A percentile compares a stretch with the other conserved stretches of the same genome.
phyloP scores from a whole-genome alignment of 2,329 filamentous ascomycete genomes.

The Diaporthe australafricana region DNA sequence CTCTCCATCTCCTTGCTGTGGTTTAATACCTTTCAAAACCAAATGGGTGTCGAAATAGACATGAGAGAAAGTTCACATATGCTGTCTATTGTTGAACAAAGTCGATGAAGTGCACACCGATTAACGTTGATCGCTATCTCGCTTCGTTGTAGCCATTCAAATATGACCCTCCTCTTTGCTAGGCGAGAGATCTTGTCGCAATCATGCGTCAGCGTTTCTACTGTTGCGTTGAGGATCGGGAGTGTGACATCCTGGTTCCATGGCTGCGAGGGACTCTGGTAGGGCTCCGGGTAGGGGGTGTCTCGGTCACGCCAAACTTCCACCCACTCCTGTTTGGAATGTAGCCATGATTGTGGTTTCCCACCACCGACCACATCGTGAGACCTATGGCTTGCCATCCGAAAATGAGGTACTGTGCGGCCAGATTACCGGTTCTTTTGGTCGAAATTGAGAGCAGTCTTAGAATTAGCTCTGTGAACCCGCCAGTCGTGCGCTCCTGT shows the following conservation, averaged over 20 bases:
- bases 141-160: neutral
- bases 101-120: neutral
- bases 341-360: neutral
- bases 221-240: neutral
- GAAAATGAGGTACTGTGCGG: neutral
- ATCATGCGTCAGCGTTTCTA: neutral
- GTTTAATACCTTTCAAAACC: no score
- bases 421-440: neutral
- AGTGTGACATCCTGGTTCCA: neutral
- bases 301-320: neutral
- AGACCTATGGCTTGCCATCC: neutral
- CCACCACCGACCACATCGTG: neutral
- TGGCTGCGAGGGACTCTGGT: neutral
- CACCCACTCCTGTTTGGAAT: neutral
- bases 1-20: no score
- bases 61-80: no score
- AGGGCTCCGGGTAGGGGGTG: no score
- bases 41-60: no score
- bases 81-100: neutral
- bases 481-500: neutral
- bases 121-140: neutral
- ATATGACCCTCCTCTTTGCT: neutral
- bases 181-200: neutral
- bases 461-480: neutral
- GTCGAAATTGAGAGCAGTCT: neutral